These are phyloP conservation scores for Brassica nigra DNA, from an alignment of 345 rosid genomes.

Conservation along the genomic window DNA sequence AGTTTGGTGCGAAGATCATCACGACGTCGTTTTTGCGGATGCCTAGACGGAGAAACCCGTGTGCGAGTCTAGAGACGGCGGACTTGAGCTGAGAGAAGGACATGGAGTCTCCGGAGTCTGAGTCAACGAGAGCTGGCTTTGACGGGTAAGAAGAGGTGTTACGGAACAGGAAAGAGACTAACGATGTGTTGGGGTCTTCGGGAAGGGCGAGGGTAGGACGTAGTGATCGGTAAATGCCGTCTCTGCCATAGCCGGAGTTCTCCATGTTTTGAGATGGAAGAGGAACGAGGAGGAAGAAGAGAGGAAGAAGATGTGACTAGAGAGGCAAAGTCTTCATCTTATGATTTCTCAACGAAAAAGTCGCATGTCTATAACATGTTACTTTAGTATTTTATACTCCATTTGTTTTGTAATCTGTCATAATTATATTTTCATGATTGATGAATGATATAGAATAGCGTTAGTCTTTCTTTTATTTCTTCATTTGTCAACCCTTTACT, in stretches of 20 bases:
- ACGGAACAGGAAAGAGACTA: conserved; percentile 62
- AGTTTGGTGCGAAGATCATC: conserved; percentile 75
- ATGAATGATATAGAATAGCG: too few species aligned
- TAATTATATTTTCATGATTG: background rate
- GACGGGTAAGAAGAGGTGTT: conserved; percentile 56
- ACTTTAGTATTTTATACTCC: background rate
- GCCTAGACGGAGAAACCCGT: conserved; percentile 69
- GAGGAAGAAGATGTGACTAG: background rate
- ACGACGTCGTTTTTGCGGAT: conserved; percentile 67
- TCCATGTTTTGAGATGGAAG: conserved; percentile 48
- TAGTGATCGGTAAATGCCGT: conserved; percentile 76
- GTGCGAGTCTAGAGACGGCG: conserved; percentile 58
- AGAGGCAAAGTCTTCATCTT: background rate
- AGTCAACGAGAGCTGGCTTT: conserved; percentile 71
- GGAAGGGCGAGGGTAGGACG: conserved; percentile 63
- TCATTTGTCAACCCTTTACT: background rate
- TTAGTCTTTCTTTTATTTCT: background rate
- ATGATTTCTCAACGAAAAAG: background rate
- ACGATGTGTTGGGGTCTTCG: conserved; percentile 58
- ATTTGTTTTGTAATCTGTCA: background rate
- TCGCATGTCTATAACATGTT: background rate
- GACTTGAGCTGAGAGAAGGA: conserved; percentile 65
- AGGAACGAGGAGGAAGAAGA: background rate
- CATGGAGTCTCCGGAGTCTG: conserved; percentile 55
- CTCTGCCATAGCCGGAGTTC: conserved; percentile 83